Evolutionary conservation across 2,329 filamentous ascomycete species (phyloP), one percentile per base, ranked within the genome.

Genomic region (Alternaria conjuncta): DNA sequence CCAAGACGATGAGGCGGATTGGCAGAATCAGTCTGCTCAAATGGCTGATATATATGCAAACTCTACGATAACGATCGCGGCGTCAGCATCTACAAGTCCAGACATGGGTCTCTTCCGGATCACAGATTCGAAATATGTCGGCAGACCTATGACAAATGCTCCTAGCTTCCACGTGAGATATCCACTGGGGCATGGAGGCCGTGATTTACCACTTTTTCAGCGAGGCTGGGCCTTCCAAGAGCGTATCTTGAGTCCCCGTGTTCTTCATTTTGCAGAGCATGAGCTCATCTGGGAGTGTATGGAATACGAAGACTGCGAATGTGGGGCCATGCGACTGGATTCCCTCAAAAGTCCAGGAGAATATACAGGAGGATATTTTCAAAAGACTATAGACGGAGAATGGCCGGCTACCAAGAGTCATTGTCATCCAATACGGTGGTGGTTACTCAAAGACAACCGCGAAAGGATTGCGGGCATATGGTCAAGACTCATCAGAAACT

Each of bases 261-360:
- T 66, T 6, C 41, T 68, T 1, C 61, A 68, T 26, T 66, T 68
- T 23, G 58, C 61, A 15, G 43, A 28, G 10, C 41, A 61, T 23
- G 66, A 68, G 15, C 18, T 68, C 3, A 60, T 66, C 28, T 66
- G 57, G 13, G 65, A 66, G 56, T 78, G 76, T 26, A 61, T 30
- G 36, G 20, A 36, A 21, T 28, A 21, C 15, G n/a, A 18, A 20
- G 21, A 20, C n/a, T 55, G 53, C 23, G 53, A 55, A 44, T 55
- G 53, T 36, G 53, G 53, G 6, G 13, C 30, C 30, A 32, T 32
- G 30, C 30, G 13, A 32, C 13, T 32, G 13, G 30, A 32, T 32
- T 32, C 30, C 1, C 30, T 32, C 6, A 32, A 32, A 4, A 32
- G 30, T 8, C 30, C 30, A 32, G 30, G 30, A 32, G 30, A 32